Evolutionary conservation across 495 filamentous ascomycete species (phyloP).

Genomic region (Aspergillus cavernicola): DNA sequence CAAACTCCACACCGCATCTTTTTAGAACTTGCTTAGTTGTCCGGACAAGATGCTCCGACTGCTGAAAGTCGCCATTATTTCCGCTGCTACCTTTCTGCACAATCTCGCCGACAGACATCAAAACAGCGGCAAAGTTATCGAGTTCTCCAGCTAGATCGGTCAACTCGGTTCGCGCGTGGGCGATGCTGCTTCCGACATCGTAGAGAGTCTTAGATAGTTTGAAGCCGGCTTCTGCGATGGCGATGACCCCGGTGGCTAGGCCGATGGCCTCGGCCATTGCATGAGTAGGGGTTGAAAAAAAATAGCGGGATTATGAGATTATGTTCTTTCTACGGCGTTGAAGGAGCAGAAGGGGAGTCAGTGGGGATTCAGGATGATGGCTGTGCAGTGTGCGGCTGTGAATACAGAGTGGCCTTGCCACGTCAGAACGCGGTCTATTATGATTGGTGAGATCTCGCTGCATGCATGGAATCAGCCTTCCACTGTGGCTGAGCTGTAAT

Average conservation of each 20-base stretch:
- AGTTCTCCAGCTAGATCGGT: background rate
- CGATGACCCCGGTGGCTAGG: background rate
- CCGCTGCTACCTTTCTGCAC: background rate
- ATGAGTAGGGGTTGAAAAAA: background rate
- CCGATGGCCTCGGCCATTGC: background rate
- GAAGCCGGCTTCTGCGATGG: background rate
- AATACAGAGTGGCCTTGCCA: too few relatives aligned
- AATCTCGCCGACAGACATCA: background rate
- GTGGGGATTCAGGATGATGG: too few relatives aligned
- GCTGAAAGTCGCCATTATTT: background rate
- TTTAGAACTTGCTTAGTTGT: background rate
- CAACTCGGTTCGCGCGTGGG: background rate
- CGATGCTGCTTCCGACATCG: background rate
- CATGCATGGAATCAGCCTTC: too few relatives aligned
- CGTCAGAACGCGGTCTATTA: too few relatives aligned
- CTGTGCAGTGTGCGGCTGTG: too few relatives aligned
- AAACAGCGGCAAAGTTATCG: background rate
- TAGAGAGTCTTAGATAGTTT: background rate
- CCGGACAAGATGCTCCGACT: background rate
- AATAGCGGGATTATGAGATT: too few relatives aligned
- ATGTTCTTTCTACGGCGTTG: too few relatives aligned
- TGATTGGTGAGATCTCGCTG: too few relatives aligned
- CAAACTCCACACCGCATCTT: background rate
- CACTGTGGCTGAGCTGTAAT: too few relatives aligned
- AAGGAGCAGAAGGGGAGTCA: too few relatives aligned